Evolutionary conservation across 2,329 filamentous ascomycete species (phyloP), one percentile per base, ranked within the genome.

Genomic region (Pseudocercospora macadamiae): DNA sequence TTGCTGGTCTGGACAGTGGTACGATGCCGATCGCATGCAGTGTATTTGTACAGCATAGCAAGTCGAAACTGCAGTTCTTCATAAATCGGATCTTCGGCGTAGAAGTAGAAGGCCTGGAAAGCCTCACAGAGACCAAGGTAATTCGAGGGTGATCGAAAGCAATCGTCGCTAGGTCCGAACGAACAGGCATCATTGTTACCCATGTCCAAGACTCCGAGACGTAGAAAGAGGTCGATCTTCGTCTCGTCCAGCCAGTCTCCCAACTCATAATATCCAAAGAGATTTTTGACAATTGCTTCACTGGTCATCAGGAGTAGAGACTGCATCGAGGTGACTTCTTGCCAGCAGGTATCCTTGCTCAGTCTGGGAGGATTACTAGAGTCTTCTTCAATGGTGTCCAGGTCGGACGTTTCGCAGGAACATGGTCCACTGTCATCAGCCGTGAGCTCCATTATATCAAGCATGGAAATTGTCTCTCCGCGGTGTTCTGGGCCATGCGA

Each of bases 191-290:
- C 32, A 18, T 53, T 26, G 34, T 42, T 42, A 19, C 32, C 25
- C 32, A 39, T 39, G 19, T 53, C 23, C 18, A 53, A 28, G 6
- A 53, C 30, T 12, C 32, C 32, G 9, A 53, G 18, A 14, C 32
- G 30, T 9, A 39, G 19, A 16, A 53, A 53, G 12, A 53, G 49
- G 5, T 53, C 49, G n/a, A 49, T 42, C 34, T 53, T 53, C 10
- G 49, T 14, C n/a, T 25, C 49, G 18, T 39, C 32, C 12, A 53
- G 49, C 32, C 32, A 53, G 12, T 42, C 14, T 23, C 16, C 9
- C 7, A 28, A 26, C 26, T 19, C 34, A 25, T 39, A 53, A 19
- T 37, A 53, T 19, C 34, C 49, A 28, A 53, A 53, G n/a, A 53
- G 49, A 18, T 53, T 53, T n/a, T 25, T 30, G 16, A 53, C 32